Base-by-base conservation (phyloP, 306 rosid species). In the Ziziphus jujuba region DNA sequence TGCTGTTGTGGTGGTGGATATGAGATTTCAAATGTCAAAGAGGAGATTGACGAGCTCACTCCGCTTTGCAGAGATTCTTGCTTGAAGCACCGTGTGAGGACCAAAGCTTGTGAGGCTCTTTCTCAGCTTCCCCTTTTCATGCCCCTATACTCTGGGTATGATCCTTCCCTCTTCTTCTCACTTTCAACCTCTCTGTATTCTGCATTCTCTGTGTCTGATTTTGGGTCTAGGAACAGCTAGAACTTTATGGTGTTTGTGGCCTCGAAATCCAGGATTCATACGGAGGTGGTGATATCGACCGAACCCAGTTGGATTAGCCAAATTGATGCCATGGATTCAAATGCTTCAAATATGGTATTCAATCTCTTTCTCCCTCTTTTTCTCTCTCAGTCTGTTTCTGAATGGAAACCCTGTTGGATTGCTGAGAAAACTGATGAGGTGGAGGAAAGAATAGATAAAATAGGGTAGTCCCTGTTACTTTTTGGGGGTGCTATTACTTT, bases 101-200 rank as follows among this genome's bases (percentile, higher is more conserved):
- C 91, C 0, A 85, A 80, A 71, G 91, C 88, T 63, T 91, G 95
- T 75, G 79, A 83, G 70, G 84, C 86, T 74, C 88, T 91, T 78
- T 64, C 87, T 11, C 66, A 65, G 75, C 82, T 89, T 71, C 96
- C 96, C 72, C 60, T 69, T 77, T 67, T 85, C 24, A 84, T 85
- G 75, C 70, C 91, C 31, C 81, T 89, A 0, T 79, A 84, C 60
- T 79, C 87, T 65, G 82, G 96, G 88, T 84, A 69, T 23, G 15
- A 16, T 19, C 10, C 22, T 55, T 61, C 35, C 68, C 55, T 12
- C 34, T 31, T 33, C 49, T 9, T 69, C 31, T 21, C 17, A 15
- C 17, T 6, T 16, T 38, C 59, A 49, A 3, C 9, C 5, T 62
- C 7, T 49, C 25, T n/a, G n/a, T n/a, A n/a, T n/a, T n/a, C n/a